These are phyloP conservation scores for Boletus tomentosulus DNA, from an alignment of 768 basidiomycete genomes.

Conservation along the genomic window DNA sequence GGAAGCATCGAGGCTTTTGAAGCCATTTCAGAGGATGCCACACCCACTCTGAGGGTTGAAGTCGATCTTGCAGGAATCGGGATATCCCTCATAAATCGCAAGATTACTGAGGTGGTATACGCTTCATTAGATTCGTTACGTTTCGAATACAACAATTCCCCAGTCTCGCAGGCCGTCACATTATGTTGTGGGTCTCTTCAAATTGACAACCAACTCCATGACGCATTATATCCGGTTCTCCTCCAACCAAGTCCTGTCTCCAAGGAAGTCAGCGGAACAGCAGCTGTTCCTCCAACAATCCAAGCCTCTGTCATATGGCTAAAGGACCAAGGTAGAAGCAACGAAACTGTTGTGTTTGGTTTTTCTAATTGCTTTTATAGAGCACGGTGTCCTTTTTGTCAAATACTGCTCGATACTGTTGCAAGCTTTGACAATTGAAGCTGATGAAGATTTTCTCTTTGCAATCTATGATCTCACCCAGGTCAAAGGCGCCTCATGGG, in stretches of 20 bases:
- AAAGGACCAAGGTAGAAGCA: constrained; percentile 77
- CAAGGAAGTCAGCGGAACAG: constrained; percentile 68
- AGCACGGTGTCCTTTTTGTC: constrained; percentile 96
- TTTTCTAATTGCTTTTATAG: constrained; percentile 37
- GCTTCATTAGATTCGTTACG: constrained; percentile 72
- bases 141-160: constrained; percentile 80
- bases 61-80: constrained; percentile 89
- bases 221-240: constrained; percentile 91
- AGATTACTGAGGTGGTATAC: constrained; percentile 87
- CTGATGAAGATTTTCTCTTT: constrained; percentile 96
- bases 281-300: constrained; percentile 75
- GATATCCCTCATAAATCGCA: constrained; percentile 84
- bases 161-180: constrained; percentile 73
- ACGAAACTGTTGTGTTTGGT: background rate
- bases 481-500: constrained; percentile 89
- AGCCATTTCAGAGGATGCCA: constrained; percentile 71
- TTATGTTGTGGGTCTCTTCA: constrained; percentile 84
- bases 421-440: constrained; percentile 90
- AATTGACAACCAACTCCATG: constrained; percentile 96
- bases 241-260: constrained; percentile 89
- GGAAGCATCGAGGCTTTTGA: constrained; percentile 77
- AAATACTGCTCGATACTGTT: constrained; percentile 94
- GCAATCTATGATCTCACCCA: constrained; percentile 89
- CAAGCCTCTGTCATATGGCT: constrained; percentile 86
- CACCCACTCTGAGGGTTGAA: constrained; percentile 59